Evolutionary conservation across 1,139 yeast species (phyloP), one percentile per base, ranked within the genome.

Genomic region (Scheffersomyces insectosa): DNA sequence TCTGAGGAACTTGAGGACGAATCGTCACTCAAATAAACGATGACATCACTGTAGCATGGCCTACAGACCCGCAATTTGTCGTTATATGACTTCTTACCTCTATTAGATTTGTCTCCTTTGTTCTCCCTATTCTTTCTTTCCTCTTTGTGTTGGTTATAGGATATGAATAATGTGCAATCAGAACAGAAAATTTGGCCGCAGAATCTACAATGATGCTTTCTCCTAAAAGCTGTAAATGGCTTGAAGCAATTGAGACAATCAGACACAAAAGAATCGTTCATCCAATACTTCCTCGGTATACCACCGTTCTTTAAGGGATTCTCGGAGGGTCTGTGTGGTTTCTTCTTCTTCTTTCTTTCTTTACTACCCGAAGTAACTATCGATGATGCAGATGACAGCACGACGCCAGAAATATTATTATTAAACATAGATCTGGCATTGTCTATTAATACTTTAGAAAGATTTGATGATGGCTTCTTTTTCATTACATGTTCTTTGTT

Each of bases 181-280:
- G 88, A 78, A 63, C 99, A 93, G 58, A 90, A 93, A 35, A 93
- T 93, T 62, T 91, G 97, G 2, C 98, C 98, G 65, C 99, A 93
- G 40, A 91, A 83, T 40, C 99, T 72, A 59, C 99, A 93, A 63
- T 93, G 99, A 61, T 93, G 99, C 52, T 88, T 88, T 52, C 99
- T 74, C 58, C 97, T 70, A 65, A 91, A 93, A 0, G 84, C 80
- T 0, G 88, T 80, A 58, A 88, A 88, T 0, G 82, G 79, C 44
- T 81, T 77, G 41, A 85, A 85, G 57, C 96, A 88, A 31, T 83
- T 77, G 49, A 88, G 82, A 57, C 96, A 88, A 48, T 88, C 93
- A 5, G 83, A 77, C 0, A 90, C 93, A 57, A 86, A 85, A 39
- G 88, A 88, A 63, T 88, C 96, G 59, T 88, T 86, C 96, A 88